Evolutionary conservation across 116 monocot species (phyloP).

Genomic region (Cymodocea nodosa): DNA sequence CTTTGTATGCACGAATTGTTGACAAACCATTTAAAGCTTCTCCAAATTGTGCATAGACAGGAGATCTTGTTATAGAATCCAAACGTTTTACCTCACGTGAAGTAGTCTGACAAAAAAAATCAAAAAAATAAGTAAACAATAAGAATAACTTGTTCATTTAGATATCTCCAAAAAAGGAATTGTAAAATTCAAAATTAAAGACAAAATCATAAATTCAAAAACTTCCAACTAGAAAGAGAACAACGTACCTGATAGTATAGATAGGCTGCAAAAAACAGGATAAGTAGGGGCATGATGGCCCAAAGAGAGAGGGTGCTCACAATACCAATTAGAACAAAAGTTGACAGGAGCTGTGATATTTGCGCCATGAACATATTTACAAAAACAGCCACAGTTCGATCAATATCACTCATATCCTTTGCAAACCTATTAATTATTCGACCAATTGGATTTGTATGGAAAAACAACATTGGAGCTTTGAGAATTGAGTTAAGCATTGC

Average conservation of each 20-base stretch:
- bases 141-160: background rate
- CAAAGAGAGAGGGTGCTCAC: constrained; percentile 95
- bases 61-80: constrained; percentile 94
- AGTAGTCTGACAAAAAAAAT: constrained; percentile 39
- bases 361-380: constrained; percentile 87
- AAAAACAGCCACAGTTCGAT: constrained; percentile 79
- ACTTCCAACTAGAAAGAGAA: background rate
- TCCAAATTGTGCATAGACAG: constrained; percentile 96
- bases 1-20: constrained; percentile 92
- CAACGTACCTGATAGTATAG: constrained; percentile 90
- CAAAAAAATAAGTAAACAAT: background rate
- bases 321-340: constrained; percentile 93
- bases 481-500: constrained; percentile 85
- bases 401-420: constrained; percentile 93
- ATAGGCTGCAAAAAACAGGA: constrained; percentile 93
- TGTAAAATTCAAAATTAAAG: background rate
- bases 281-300: constrained; percentile 96
- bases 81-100: constrained; percentile 91
- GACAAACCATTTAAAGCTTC: constrained; percentile 94
- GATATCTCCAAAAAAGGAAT: background rate
- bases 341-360: constrained; percentile 88
- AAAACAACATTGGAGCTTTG: constrained; percentile 94
- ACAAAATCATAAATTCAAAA: background rate
- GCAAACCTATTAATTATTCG: constrained; percentile 96
- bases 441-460: constrained; percentile 98